Percentiles rank a stretch among this genome's conserved stretches.
These are phyloP conservation scores for Rehmannia glutinosa DNA, from an alignment of 257 asterid genomes.

Conservation along the genomic window DNA sequence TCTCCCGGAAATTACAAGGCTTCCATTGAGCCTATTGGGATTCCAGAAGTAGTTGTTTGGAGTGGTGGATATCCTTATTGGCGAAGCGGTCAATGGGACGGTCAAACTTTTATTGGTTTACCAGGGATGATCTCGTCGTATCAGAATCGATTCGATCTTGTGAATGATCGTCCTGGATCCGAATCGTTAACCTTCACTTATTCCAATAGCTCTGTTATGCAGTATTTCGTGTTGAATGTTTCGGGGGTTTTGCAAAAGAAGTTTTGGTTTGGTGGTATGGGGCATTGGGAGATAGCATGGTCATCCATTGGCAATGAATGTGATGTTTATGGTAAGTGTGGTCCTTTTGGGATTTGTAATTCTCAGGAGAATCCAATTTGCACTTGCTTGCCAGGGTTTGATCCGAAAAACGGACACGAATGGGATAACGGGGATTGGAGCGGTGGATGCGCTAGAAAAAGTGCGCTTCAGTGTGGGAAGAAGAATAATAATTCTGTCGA, in stretches of 20 bases:
- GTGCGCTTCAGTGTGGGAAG: slow-evolving; percentile 30
- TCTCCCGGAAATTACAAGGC: slow-evolving; percentile 36
- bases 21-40: background rate
- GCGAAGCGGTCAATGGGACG: slow-evolving; percentile 56
- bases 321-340: slow-evolving; percentile 46
- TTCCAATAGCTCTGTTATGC: background rate
- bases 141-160: slow-evolving; percentile 22
- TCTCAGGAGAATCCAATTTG: slow-evolving; percentile 24
- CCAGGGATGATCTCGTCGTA: slow-evolving; percentile 2
- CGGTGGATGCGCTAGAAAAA: slow-evolving; percentile 47
- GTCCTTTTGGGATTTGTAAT: slow-evolving; percentile 42
- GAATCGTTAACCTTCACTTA: slow-evolving; percentile 12
- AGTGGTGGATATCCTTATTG: slow-evolving; percentile 16
- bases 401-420: slow-evolving; percentile 26
- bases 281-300: slow-evolving; percentile 27
- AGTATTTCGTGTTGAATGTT: slow-evolving; percentile 7
- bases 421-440: slow-evolving; percentile 55
- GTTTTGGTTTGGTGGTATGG: slow-evolving; percentile 23
- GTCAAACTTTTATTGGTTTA: slow-evolving; percentile 37
- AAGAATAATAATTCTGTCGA: slow-evolving; percentile 11
- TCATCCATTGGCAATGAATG: slow-evolving; percentile 24
- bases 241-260: slow-evolving; percentile 17
- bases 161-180: background rate
- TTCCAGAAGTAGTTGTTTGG: slow-evolving; percentile 5
- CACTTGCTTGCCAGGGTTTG: slow-evolving; percentile 43